phyloP scores from a whole-genome alignment of 2,329 filamentous ascomycete genomes.

The Colletotrichum incanum region DNA sequence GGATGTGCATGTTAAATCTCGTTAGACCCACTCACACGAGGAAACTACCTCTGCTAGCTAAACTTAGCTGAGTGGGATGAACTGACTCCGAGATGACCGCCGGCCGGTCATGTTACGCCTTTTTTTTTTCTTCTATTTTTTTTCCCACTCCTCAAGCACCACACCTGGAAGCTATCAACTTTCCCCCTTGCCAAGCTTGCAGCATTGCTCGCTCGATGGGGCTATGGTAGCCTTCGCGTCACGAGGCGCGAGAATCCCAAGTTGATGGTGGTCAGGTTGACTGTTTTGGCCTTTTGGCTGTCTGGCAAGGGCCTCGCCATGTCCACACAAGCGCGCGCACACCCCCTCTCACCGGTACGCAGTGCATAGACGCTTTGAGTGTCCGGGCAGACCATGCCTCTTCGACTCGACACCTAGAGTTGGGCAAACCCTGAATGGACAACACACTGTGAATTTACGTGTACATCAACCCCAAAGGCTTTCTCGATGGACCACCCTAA shows the following conservation, averaged over 20 bases:
- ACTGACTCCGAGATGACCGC: conserved; percentile 41
- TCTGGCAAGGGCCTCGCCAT: conserved; percentile 12
- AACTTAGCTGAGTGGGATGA: conserved; percentile 43
- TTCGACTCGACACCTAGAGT: conserved; percentile 11
- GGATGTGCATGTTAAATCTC: conserved; percentile 42
- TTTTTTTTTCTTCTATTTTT: neutral
- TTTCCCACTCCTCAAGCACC: no score
- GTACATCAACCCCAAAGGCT: neutral
- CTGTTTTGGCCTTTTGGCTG: conserved; percentile 17
- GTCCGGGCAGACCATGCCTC: conserved; percentile 27
- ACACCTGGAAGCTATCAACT: conserved; percentile 1
- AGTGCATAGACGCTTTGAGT: conserved; percentile 27
- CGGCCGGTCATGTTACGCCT: conserved; percentile 19
- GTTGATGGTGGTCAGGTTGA: conserved; percentile 4
- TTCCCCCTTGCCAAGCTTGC: conserved; percentile 4
- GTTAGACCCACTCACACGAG: conserved; percentile 43
- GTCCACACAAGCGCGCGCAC: conserved; percentile 1
- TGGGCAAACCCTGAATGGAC: conserved; percentile 12
- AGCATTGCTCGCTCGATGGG: conserved; percentile 13
- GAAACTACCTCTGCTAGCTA: conserved; percentile 39
- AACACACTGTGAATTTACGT: conserved; percentile 4
- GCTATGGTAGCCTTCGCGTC: conserved; percentile 10
- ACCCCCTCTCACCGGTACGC: neutral
- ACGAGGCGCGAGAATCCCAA: conserved; percentile 6
- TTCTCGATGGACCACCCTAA: conserved; percentile 23